Evolutionary conservation across 371 early-diverging fungal genomes (phyloP), one percentile per base, ranked within the genome.

Genomic region (Dentiscutata heterogama): DNA sequence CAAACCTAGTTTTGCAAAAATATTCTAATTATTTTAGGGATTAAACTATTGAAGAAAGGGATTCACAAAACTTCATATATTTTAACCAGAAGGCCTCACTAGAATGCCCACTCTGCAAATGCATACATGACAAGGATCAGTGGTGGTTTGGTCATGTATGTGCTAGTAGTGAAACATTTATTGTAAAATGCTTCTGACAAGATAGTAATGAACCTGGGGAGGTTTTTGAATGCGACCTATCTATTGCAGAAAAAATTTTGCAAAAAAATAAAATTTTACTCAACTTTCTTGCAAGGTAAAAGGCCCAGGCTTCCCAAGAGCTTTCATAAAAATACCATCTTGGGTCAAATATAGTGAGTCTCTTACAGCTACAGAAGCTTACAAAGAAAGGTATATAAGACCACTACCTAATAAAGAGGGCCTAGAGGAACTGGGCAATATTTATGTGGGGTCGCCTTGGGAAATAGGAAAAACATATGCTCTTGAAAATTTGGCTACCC

Each of bases 341-440:
- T 77, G 61, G 77, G 77, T 77, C 31, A 77, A 77, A 42, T 77
- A 39, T 46, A 27, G 53, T 77, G 1, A 8, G 13, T 0, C 63
- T 46, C 77, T 77, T 77, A 77, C 63, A 3, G 77, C 77, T n/a
- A 61, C 77, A 77, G 61, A 77, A 77, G 42, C 18, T 61, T 77
- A 77, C 60, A 53, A 77, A 13, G 61, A 77, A 42, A 25, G 39
- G 60, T 77, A 77, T 77, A 63, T 77, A 63, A 77, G n/a, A 77
- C 61, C 46, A 22, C 50, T 77, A 77, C 64, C 61, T 14, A 31
- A 61, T 14, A 63, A 77, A 42, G n/a, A n/a, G n/a, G n/a, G n/a
- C n/a, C n/a, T n/a, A n/a, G n/a, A n/a, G n/a, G n/a, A n/a, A n/a
- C n/a, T n/a, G n/a, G 46, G 64, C 42, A 63, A 77, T 77, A 39